Evolutionary conservation across 202 grass and related monocot genomes (phyloP), one percentile per base, ranked within the genome.

Genomic region (Setaria italica): DNA sequence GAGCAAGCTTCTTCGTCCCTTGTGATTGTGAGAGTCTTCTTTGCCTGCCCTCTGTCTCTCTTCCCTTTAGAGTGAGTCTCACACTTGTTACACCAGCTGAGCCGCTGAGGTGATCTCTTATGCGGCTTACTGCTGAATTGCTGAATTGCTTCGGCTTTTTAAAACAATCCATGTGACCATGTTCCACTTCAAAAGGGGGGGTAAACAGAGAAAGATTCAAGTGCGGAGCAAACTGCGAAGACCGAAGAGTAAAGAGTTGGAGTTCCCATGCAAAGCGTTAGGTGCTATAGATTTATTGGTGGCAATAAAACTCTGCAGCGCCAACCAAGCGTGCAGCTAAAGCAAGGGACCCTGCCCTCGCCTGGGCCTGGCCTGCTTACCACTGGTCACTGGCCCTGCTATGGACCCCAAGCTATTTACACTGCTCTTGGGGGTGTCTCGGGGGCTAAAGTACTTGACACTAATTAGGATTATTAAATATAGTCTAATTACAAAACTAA

Each of bases 271-370:
- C 45, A 72, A 80, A 67, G 62, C 4, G 11, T 37, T 67, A 39
- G 78, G 77, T 80, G 77, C 60, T 14, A 54, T 42, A 41, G 51
- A 80, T 53, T 63, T 67, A 54, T 68, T 19, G 47, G 20, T 80
- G 2, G 11, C 32, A n/a, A 67, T 53, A 53, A 67, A 67, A 39
- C 47, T 3, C 47, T 69, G 48, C 78, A 69, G 14, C 17, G 33
- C 78, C 78, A 68, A 15, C 47, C 33, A 67, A 68, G 48, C 47
- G 19, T 69, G 65, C 64, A 80, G 19, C 63, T 25, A 69, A 68
- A 80, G 63, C 47, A 67, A 53, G 77, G 63, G 48, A 41, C 49
- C 49, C 45, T 17, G 70, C 2, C 68, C 9, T 13, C 20, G 11
- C 41, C 67, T 59, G n/a, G 19, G 11, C 41, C 67, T 59, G n/a